Conservation (phyloP, 306 rosid species). For the Cicer bijugum region DNA sequence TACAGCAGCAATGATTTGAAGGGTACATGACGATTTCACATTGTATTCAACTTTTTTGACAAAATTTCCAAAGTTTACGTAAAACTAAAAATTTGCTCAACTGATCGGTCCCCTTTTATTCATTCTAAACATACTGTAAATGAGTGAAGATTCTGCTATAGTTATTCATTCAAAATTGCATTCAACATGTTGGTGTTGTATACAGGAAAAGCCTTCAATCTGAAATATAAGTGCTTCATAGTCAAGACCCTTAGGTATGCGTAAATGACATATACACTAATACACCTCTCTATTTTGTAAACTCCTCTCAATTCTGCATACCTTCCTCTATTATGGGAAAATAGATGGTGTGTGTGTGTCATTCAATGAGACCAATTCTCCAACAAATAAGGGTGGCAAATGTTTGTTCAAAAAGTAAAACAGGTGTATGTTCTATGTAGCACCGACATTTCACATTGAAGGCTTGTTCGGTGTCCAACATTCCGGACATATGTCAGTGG, state of each 20-base stretch:
- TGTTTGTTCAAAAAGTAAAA: not conserved
- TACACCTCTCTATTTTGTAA: not conserved
- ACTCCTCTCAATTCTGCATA: not conserved
- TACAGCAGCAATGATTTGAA: not conserved
- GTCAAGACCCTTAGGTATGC: not conserved
- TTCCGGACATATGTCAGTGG: too few relatives aligned
- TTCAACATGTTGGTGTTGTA: too few relatives aligned
- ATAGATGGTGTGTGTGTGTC: not conserved
- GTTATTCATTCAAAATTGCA: too few relatives aligned
- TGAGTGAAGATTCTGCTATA: not conserved
- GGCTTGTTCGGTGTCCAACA: too few relatives aligned
- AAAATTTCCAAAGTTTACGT: not conserved
- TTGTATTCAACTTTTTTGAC: not conserved
- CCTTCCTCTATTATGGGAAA: not conserved
- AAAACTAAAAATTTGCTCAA: not conserved
- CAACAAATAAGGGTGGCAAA: not conserved
- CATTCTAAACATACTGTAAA: not conserved
- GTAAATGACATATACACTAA: not conserved
- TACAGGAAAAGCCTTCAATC: too few relatives aligned
- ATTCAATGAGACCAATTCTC: not conserved
- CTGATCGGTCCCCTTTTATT: not conserved
- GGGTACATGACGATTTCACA: conserved; percentile 18
- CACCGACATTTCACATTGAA: too few relatives aligned
- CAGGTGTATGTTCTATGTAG: too few relatives aligned
- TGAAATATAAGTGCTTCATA: too few relatives aligned